Conservation (phyloP, 805 yeast species). For the Kluyveromyces starmeri region DNA sequence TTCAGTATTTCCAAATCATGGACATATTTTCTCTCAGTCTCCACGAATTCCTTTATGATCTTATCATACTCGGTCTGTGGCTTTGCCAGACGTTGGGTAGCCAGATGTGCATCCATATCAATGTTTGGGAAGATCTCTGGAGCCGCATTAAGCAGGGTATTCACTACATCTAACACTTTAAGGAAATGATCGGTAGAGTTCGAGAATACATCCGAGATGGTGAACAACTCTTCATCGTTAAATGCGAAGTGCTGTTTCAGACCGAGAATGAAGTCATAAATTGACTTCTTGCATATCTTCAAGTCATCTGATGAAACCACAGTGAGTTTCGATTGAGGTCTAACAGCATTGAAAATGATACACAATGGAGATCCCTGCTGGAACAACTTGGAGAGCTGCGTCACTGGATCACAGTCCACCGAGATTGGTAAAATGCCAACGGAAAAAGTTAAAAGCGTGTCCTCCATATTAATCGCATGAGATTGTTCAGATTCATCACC, state of each 20-base stretch:
- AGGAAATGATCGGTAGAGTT: constrained; percentile 72
- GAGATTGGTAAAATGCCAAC: constrained; percentile 73
- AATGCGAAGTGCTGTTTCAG: constrained; percentile 69
- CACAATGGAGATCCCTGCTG: constrained; percentile 92
- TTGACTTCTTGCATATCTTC: constrained; percentile 77
- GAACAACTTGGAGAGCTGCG: constrained; percentile 78
- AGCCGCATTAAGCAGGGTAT: constrained; percentile 48
- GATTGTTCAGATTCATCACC: constrained; percentile 25
- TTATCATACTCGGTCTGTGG: constrained; percentile 34
- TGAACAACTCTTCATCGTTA: constrained; percentile 76
- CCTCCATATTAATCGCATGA: constrained; percentile 20
- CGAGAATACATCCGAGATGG: constrained; percentile 81
- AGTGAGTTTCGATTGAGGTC: constrained; percentile 49
- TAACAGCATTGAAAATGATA: constrained; percentile 65
- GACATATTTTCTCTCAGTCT: constrained; percentile 88
- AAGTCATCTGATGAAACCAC: constrained; percentile 71
- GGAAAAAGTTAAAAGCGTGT: constrained; percentile 46
- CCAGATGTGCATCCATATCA: constrained; percentile 22
- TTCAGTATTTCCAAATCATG: constrained; percentile 76
- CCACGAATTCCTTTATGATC: constrained; percentile 75
- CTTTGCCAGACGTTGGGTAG: constrained; percentile 8
- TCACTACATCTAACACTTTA: constrained; percentile 66
- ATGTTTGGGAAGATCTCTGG: constrained; percentile 34
- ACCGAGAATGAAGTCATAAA: constrained; percentile 82
- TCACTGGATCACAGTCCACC: constrained; percentile 80